Evolutionary conservation across 768 basidiomycete genomes (phyloP).

Genomic region (Collybiopsis confluens): DNA sequence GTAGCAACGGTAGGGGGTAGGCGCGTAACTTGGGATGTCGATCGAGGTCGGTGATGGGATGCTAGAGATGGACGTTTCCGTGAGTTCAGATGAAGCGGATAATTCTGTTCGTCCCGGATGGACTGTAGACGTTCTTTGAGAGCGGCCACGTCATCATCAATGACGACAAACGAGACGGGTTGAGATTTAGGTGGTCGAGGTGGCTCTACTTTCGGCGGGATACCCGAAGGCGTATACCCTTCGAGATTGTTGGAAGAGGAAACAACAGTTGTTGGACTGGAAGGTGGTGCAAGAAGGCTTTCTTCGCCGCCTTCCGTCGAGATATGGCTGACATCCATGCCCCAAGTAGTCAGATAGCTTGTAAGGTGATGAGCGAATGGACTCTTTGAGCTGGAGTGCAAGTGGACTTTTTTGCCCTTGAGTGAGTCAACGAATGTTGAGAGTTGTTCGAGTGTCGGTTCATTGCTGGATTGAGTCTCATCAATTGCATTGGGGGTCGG

Average conservation of each 20-base stretch:
- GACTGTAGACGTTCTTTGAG: conserved; percentile 72
- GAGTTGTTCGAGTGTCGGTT: conserved; percentile 81
- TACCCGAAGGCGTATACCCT: conserved; percentile 9
- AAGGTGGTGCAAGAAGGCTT: conserved; percentile 19
- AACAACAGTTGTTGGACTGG: conserved; percentile 6
- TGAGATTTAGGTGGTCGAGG: conserved; percentile 19
- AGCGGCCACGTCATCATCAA: conserved; percentile 87
- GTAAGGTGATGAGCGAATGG: conserved; percentile 92
- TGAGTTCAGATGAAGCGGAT: conserved; percentile 32
- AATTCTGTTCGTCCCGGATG: conserved; percentile 53
- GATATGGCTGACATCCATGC: conserved; percentile 85
- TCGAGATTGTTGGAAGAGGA: conserved; percentile 4
- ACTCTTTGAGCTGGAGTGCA: conserved; percentile 84
- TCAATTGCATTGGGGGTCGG: conserved; percentile 36
- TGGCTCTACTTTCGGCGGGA: conserved; percentile 17
- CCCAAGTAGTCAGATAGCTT: conserved; percentile 91
- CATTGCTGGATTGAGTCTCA: conserved; percentile 52
- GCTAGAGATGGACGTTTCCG: conserved; percentile 70
- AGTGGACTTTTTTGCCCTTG: conserved; percentile 74
- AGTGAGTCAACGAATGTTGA: conserved; percentile 75
- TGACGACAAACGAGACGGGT: conserved; percentile 68
- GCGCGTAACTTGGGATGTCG: conserved; percentile 75
- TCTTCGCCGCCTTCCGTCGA: conserved; percentile 57
- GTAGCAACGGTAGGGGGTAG: conserved; percentile 33
- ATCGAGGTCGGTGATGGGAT: conserved; percentile 67